Conservation (phyloP, 257 asterid species). For the Osmanthus fragrans region DNA sequence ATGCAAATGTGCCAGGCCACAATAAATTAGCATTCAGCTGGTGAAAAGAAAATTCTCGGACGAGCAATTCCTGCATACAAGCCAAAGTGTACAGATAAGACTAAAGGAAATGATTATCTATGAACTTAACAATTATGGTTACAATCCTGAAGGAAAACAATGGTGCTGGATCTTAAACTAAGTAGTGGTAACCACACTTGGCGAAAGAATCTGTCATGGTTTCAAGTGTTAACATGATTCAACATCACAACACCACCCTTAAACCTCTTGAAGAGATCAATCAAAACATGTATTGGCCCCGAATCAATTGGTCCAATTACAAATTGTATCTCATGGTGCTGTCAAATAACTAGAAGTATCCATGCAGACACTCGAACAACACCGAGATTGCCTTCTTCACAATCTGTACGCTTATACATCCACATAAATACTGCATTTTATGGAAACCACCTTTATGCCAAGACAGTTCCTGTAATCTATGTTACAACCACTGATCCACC, state of each 20-base stretch:
- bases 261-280: background rate
- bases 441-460: background rate
- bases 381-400: background rate
- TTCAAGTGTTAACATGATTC: background rate
- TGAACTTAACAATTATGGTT: slow-evolving; percentile 1
- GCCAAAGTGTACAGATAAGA: slow-evolving; percentile 19
- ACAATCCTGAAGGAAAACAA: slow-evolving; percentile 5
- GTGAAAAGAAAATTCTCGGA: slow-evolving; percentile 87
- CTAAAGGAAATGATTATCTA: background rate
- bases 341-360: background rate
- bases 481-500: slow-evolving; percentile 11
- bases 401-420: background rate
- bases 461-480: background rate
- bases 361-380: background rate
- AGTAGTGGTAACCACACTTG: background rate
- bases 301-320: background rate
- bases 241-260: background rate
- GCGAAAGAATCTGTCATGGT: background rate
- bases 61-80: slow-evolving; percentile 64
- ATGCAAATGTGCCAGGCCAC: slow-evolving; percentile 98
- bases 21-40: slow-evolving; percentile 86
- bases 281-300: background rate
- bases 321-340: background rate
- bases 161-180: background rate
- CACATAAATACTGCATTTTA: background rate